These are phyloP conservation scores for Xanthoconium separans DNA, from an alignment of 1,284 basidiomycete genomes.

Conservation along the genomic window DNA sequence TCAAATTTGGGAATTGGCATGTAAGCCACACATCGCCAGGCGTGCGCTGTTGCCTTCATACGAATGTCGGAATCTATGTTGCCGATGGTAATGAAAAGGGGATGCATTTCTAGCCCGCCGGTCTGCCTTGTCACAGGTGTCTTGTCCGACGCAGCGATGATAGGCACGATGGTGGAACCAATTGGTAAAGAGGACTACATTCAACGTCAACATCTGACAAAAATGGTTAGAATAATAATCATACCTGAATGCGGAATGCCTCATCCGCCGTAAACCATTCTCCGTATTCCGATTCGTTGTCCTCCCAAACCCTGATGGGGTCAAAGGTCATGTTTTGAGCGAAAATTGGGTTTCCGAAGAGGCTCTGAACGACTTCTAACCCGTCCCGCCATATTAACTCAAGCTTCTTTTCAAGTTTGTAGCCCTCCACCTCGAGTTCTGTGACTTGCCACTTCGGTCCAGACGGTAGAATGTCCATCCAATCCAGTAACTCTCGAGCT, in stretches of 20 bases:
- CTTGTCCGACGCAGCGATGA: constrained; percentile 12
- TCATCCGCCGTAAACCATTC: background rate
- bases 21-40: constrained; percentile 4
- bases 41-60: constrained; percentile 6
- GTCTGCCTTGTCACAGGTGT: background rate
- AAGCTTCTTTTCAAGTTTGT: background rate
- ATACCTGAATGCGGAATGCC: background rate
- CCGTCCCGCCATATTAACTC: background rate
- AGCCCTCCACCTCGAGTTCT: background rate
- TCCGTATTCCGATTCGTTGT: background rate
- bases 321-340: background rate
- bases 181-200: too few species aligned
- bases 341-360: background rate
- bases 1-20: background rate
- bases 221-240: too few species aligned
- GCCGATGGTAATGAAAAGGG: background rate
- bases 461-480: constrained; percentile 1
- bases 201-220: too few species aligned
- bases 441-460: background rate
- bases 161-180: background rate
- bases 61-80: constrained; percentile 5
- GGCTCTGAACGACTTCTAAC: background rate
- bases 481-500: background rate
- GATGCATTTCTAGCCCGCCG: constrained; percentile 6
- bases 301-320: background rate